Conservation (phyloP, 352 stramenopile species). For the Phytophthora pistaciae region DNA sequence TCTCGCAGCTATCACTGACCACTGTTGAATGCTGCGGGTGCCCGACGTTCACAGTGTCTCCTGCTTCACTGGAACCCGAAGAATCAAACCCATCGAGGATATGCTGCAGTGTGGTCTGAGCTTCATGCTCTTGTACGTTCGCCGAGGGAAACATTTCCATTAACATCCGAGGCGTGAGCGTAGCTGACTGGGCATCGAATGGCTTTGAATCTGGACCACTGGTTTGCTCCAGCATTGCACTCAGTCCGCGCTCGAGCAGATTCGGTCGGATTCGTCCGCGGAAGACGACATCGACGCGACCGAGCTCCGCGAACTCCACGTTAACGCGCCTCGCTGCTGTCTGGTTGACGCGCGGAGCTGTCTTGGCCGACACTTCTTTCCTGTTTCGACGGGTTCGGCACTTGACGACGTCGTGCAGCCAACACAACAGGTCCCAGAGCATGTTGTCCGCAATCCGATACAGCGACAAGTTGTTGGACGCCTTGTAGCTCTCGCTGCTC, state of each 20-base stretch:
- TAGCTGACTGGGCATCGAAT: neutral
- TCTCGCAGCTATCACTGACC: neutral
- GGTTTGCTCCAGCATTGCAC: constrained; percentile 18
- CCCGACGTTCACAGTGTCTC: neutral
- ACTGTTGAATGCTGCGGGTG: neutral
- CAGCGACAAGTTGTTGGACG: constrained; percentile 29
- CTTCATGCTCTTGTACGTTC: constrained; percentile 31
- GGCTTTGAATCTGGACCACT: neutral
- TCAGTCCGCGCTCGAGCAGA: constrained; percentile 20
- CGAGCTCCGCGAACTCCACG: constrained; percentile 11
- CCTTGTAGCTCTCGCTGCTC: constrained; percentile 44
- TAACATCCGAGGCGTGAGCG: constrained; percentile 21
- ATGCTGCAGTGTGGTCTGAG: constrained; percentile 34
- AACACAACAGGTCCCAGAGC: constrained; percentile 21
- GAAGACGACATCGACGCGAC: constrained; percentile 28
- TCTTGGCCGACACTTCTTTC: constrained; percentile 15
- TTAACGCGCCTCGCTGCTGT: neutral
- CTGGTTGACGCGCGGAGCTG: constrained; percentile 2
- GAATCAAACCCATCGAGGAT: constrained; percentile 19
- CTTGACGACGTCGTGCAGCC: constrained; percentile 14
- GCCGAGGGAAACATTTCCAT: constrained; percentile 32
- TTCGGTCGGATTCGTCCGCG: constrained; percentile 24
- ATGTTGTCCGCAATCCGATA: constrained; percentile 39
- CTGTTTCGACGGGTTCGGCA: constrained; percentile 5
- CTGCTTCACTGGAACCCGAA: neutral